phyloP scores from a whole-genome alignment of 176 grass and related monocot genomes.

The Echinochloa phyllopogon region DNA sequence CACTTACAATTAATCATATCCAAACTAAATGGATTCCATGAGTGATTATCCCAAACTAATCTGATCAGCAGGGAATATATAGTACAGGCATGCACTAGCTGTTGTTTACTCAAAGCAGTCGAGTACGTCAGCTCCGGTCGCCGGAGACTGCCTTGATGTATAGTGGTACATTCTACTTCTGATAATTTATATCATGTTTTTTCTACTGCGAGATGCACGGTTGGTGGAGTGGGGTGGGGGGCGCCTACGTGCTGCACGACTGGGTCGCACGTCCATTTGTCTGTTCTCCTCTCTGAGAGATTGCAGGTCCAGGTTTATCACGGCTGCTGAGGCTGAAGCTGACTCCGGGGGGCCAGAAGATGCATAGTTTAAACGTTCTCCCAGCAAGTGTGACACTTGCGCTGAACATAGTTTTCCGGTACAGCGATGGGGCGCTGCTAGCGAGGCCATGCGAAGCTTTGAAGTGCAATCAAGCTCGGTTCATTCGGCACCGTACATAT shows the following conservation, averaged over 20 bases:
- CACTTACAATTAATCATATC: slow-evolving; percentile 37
- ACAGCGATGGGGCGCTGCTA: slow-evolving; percentile 27
- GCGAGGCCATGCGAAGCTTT: slow-evolving; percentile 52
- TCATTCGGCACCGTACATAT: slow-evolving; percentile 16
- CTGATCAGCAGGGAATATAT: slow-evolving; percentile 41
- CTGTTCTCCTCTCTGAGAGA: slow-evolving; percentile 3
- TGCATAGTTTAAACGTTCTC: slow-evolving; percentile 17
- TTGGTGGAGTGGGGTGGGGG: not conserved
- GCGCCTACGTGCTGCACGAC: slow-evolving; percentile 36
- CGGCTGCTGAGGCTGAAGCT: slow-evolving; percentile 9
- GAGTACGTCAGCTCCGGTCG: slow-evolving; percentile 11
- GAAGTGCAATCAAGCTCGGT: slow-evolving; percentile 8
- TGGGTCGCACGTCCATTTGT: slow-evolving; percentile 54
- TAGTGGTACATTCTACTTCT: slow-evolving; percentile 12
- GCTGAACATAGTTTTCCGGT: not conserved
- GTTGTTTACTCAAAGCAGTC: slow-evolving; percentile 36
- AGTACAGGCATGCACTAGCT: slow-evolving; percentile 37
- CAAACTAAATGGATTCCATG: not conserved
- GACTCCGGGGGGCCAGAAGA: not conserved
- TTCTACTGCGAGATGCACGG: slow-evolving; percentile 42
- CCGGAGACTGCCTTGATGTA: slow-evolving; percentile 19
- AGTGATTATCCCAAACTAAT: not conserved
- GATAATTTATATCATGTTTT: not conserved
- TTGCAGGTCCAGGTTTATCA: slow-evolving; percentile 26
- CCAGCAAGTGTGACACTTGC: slow-evolving; percentile 44